phyloP scores from a whole-genome alignment of 805 yeast species.

The Hanseniaspora nectarophila region DNA sequence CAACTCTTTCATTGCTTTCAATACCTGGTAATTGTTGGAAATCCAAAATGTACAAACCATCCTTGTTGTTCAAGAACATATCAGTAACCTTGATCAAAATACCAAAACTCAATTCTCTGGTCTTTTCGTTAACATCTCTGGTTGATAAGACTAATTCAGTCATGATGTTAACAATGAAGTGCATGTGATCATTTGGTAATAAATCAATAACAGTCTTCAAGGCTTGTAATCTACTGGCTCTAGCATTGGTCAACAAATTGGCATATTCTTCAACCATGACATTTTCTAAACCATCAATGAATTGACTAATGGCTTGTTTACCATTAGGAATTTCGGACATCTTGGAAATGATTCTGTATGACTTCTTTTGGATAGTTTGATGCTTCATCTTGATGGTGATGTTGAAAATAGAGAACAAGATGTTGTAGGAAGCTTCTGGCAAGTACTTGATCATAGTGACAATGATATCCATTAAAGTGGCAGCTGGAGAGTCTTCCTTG shows the following conservation, averaged over 20 bases:
- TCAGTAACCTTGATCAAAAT: conserved; percentile 53
- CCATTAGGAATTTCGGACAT: conserved; percentile 63
- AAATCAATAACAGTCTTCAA: conserved; percentile 47
- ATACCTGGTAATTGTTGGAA: conserved; percentile 54
- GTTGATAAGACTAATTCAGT: conserved; percentile 86
- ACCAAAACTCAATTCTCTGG: conserved; percentile 69
- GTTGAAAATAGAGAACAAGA: conserved; percentile 67
- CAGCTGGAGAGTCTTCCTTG: conserved; percentile 43
- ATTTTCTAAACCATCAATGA: conserved; percentile 46
- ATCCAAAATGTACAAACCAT: conserved; percentile 44
- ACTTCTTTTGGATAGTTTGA: conserved; percentile 72
- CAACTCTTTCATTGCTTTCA: conserved; percentile 34
- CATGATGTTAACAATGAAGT: conserved; percentile 67
- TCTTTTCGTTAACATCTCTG: conserved; percentile 84
- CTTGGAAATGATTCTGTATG: conserved; percentile 65
- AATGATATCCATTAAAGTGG: conserved; percentile 83
- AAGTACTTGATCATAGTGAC: conserved; percentile 79
- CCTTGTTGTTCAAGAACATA: conserved; percentile 23
- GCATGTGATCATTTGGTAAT: conserved; percentile 53
- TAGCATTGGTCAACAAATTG: conserved; percentile 56
- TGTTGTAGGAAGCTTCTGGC: conserved; percentile 56
- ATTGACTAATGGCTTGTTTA: conserved; percentile 38
- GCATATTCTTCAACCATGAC: conserved; percentile 49
- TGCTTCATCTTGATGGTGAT: conserved; percentile 48
- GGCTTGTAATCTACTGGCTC: conserved; percentile 67